Percentiles rank a stretch among this genome's conserved stretches.
Conservation (phyloP, 345 rosid genomes). For the Linum trigynum region DNA sequence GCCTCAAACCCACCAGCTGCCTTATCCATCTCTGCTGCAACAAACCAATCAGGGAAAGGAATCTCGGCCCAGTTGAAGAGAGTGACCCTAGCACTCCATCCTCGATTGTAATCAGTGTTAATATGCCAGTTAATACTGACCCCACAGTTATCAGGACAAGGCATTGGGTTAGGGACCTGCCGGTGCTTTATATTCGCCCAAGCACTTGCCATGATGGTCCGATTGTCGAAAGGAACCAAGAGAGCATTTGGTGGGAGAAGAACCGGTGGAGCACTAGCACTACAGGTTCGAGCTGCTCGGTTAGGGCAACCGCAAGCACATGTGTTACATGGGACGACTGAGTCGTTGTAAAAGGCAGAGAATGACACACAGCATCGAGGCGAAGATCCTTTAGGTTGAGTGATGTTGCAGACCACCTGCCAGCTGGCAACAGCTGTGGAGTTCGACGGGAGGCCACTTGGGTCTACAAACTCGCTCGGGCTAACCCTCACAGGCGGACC, state of each 20-base stretch:
- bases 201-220: conserved; percentile 42
- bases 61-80: conserved; percentile 87
- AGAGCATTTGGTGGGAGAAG: conserved; percentile 79
- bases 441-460: conserved; percentile 59
- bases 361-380: conserved; percentile 88
- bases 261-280: conserved; percentile 54
- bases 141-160: conserved; percentile 88
- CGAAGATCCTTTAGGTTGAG: conserved; percentile 49
- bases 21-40: conserved; percentile 53
- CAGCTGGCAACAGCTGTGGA: conserved; percentile 69
- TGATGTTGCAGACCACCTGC: conserved; percentile 96
- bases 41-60: conserved; percentile 77
- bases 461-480: conserved; percentile 62
- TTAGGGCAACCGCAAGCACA: conserved; percentile 89
- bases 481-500: conserved; percentile 80
- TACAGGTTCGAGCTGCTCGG: conserved; percentile 47
- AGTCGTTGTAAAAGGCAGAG: conserved; percentile 84
- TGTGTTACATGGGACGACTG: conserved; percentile 72
- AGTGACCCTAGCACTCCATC: conserved; percentile 85
- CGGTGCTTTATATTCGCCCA: conserved; percentile 65
- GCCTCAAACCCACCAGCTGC: conserved; percentile 70
- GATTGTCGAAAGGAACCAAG: conserved; percentile 77
- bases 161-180: conserved; percentile 58
- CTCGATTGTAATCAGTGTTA: conserved; percentile 55
- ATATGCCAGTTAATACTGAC: conserved; percentile 92